A percentile compares a stretch with the other conserved stretches of the same genome.
These are phyloP conservation scores for Sphagnum fallax DNA, from an alignment of 228 moss, liverwort and hornwort genomes.

Conservation along the genomic window DNA sequence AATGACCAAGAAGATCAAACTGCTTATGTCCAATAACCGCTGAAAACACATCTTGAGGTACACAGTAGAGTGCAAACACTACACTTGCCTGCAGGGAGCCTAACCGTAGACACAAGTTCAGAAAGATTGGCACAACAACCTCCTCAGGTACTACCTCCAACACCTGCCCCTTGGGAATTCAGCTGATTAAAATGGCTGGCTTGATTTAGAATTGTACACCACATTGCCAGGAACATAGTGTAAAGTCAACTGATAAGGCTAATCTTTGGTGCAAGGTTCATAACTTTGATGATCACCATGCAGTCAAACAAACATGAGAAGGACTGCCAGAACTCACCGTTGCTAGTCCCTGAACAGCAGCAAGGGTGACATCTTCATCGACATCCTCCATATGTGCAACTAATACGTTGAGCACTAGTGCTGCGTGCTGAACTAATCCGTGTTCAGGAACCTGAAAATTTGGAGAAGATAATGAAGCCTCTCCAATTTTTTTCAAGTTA, in stretches of 20 bases:
- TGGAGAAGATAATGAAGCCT: background rate
- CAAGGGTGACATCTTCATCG: constrained; percentile 90
- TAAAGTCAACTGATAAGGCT: too few species aligned
- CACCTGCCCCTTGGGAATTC: constrained; percentile 11
- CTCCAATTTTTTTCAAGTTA: too few species aligned
- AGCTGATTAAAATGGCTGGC: too few species aligned
- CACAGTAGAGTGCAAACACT: too few species aligned
- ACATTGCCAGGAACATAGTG: too few species aligned
- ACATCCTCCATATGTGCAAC: constrained; percentile 93
- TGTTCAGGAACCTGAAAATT: constrained; percentile 67
- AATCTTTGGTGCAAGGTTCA: too few species aligned
- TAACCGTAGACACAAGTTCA: constrained; percentile 86
- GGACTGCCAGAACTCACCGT: constrained; percentile 31
- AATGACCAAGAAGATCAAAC: too few species aligned
- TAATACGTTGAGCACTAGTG: constrained; percentile 88
- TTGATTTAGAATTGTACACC: too few species aligned
- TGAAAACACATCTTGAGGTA: too few species aligned
- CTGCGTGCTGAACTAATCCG: constrained; percentile 74
- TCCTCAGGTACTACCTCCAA: constrained; percentile 74
- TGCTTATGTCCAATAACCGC: too few species aligned
- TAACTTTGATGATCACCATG: too few species aligned
- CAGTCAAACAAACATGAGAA: too few species aligned
- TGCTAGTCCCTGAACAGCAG: constrained; percentile 83
- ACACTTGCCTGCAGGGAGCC: constrained; percentile 73
- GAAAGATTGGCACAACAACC: constrained; percentile 82